Evolutionary conservation across 2,329 filamentous ascomycete genomes (phyloP).

Genomic region (Stylonectria norvegica): DNA sequence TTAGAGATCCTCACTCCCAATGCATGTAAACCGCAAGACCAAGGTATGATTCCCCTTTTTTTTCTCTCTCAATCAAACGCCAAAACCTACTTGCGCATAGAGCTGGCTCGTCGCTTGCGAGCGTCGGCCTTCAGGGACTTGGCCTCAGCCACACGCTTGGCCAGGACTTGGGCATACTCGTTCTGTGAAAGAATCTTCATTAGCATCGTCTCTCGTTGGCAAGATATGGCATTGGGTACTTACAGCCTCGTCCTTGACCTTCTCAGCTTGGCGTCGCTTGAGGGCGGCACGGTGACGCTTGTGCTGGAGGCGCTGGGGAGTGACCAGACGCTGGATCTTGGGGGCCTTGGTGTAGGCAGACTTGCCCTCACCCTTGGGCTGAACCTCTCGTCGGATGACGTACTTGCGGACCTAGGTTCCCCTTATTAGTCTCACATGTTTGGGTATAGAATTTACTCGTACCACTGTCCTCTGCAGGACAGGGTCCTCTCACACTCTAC

Average conservation of each 20-base stretch:
- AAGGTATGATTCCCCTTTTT: constrained; percentile 35
- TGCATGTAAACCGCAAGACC: constrained; percentile 41
- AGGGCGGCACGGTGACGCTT: constrained; percentile 97
- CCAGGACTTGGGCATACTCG: constrained; percentile 93
- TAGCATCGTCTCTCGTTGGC: too few species aligned
- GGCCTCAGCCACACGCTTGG: constrained; percentile 95
- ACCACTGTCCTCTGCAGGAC: constrained; percentile 15
- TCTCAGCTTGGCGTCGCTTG: constrained; percentile 96
- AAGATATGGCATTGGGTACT: constrained; percentile 37
- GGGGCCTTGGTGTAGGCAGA: constrained; percentile 99
- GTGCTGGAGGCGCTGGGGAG: constrained; percentile 99
- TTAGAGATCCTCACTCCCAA: constrained; percentile 38
- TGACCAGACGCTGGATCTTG: constrained; percentile 99
- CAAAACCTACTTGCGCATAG: constrained; percentile 76
- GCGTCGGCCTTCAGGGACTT: constrained; percentile 90
- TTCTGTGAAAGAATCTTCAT: constrained; percentile 59
- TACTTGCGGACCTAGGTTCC: constrained; percentile 87
- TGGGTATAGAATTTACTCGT: constrained; percentile 22
- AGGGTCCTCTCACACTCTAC: constrained; percentile 58
- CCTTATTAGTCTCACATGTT: constrained; percentile 35
- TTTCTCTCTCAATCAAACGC: constrained; percentile 34
- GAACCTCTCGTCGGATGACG: constrained; percentile 97
- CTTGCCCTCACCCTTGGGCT: constrained; percentile 96
- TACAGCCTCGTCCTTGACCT: constrained; percentile 98
- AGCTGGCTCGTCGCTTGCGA: constrained; percentile 95